Evolutionary conservation across 2,329 filamentous ascomycete species (phyloP).

Genomic region (Cryphonectria nitschkei): DNA sequence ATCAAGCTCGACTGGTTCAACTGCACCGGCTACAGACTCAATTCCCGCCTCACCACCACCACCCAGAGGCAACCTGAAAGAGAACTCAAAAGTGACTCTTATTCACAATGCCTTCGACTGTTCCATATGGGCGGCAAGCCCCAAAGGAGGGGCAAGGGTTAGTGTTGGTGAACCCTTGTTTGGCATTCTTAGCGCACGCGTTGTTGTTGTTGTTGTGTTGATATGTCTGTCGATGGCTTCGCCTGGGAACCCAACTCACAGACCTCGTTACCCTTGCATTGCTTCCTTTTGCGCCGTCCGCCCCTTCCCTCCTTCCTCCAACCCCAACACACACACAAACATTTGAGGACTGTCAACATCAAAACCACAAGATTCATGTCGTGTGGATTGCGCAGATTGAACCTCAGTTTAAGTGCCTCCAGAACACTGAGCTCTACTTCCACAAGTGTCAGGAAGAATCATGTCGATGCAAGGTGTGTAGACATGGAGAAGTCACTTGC

Average conservation of each 20-base stretch:
- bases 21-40: background rate
- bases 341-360: background rate
- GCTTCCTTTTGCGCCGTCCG: too few species aligned
- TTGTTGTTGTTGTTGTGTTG: background rate
- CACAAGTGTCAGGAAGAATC: background rate
- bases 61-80: background rate
- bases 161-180: background rate
- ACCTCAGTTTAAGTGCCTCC: background rate
- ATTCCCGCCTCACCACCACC: background rate
- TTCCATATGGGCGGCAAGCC: background rate
- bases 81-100: background rate
- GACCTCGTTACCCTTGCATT: background rate
- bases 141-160: background rate
- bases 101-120: background rate
- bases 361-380: background rate
- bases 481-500: background rate
- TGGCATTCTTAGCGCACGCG: background rate
- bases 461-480: background rate
- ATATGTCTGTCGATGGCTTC: background rate
- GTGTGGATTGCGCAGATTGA: background rate
- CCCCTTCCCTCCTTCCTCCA: too few species aligned
- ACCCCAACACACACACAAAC: background rate
- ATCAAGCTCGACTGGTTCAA: background rate
- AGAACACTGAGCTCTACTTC: background rate
- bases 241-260: background rate